Evolutionary conservation across 176 grass and related monocot genomes (phyloP).

Genomic region (Puccinellia tenuiflora): DNA sequence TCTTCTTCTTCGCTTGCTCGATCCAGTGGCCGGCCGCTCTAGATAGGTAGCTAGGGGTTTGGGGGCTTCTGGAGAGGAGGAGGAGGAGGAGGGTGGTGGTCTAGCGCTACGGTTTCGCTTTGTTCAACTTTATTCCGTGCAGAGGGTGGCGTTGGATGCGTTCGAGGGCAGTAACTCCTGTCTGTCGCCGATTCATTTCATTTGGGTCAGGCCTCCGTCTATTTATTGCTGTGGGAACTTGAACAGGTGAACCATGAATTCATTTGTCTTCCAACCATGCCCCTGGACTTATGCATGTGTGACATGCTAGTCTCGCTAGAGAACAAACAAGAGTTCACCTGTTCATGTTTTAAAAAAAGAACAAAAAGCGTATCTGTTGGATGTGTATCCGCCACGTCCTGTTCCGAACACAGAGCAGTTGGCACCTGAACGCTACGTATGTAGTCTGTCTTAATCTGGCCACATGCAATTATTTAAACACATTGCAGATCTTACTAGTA

Average conservation of each 20-base stretch:
- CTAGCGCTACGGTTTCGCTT: background rate
- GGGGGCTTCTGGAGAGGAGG: background rate
- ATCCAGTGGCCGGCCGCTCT: background rate
- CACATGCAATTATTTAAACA: no score
- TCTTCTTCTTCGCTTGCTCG: background rate
- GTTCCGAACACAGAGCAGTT: no score
- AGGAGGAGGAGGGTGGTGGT: background rate
- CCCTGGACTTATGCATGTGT: background rate
- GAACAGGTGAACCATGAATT: background rate
- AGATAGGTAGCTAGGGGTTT: background rate
- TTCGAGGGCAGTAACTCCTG: constrained; percentile 14
- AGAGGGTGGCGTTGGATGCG: constrained; percentile 7
- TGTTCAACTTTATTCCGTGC: constrained; percentile 14
- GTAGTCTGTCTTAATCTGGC: no score
- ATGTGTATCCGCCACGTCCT: no score
- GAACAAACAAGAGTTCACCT: no score
- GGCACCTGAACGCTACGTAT: no score
- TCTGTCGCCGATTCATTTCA: constrained; percentile 19
- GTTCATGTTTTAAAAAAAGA: no score
- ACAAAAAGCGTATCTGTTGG: no score
- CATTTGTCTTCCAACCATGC: background rate
- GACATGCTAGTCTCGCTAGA: no score
- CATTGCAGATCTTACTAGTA: no score
- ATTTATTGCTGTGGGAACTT: constrained; percentile 22
- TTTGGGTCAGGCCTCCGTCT: background rate